Evolutionary conservation across 345 rosid genomes (phyloP), one percentile per base, ranked within the genome.

Genomic region (Sonneratia caseolaris): DNA sequence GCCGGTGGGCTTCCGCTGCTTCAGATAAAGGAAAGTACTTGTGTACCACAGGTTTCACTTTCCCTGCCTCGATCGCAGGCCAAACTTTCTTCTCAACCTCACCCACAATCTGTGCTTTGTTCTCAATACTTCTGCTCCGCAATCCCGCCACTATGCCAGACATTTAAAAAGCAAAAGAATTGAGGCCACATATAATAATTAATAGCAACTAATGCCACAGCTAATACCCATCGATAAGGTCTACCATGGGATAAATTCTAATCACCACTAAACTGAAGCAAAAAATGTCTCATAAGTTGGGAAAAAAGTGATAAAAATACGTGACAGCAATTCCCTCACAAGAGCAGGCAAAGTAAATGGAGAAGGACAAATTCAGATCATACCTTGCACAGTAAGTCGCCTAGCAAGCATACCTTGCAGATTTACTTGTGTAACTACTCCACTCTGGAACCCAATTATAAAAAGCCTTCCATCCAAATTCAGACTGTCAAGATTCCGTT

Each of bases 371-470:
- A 27, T 6, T 11, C 19, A 37, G 47, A 43, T 42, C 35, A 15
- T 82, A 93, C 98, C 98, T 91, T 91, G 93, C 75, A 93, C 91
- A 1, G 96, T 91, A 80, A 85, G 87, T 64, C 97, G 93, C 79
- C 83, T 91, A 13, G 91, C 86, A 37, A 87, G 85, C 70, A 93
- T 64, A 59, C 86, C 74, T 59, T 72, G 71, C 12, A 93, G 75
- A 70, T 88, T 87, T 64, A 88, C 73, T 77, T 91, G 90, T 0
- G 96, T 82, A 47, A 74, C 79, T 4, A 83, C 80, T 73, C 98
- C 97, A 71, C 92, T 83, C 87, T 84, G 87, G 73, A 69, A 32
- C 53, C 97, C 98, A 62, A 91, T 85, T 64, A 93, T 75, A 76
- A 86, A 93, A 72, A 93, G 91, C 83, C 98, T 89, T 68, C 97